These are phyloP conservation scores for Diaporthe humulicola DNA, from an alignment of 2,329 filamentous ascomycete genomes.

Conservation along the genomic window DNA sequence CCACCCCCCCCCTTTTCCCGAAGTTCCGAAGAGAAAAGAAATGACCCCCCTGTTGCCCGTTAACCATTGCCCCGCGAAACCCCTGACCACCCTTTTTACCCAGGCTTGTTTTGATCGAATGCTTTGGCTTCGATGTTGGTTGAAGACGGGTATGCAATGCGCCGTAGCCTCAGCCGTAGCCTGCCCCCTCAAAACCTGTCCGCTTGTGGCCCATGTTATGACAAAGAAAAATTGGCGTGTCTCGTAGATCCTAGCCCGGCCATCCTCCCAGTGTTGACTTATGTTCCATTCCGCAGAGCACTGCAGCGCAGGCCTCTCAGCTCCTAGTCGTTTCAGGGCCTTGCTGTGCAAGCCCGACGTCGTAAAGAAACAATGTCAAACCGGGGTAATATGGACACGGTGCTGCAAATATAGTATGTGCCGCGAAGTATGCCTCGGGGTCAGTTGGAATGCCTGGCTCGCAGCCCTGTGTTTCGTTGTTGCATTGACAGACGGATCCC, in stretches of 20 bases:
- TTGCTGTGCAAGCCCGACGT: slow-evolving; percentile 2
- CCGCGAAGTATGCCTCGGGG: neutral
- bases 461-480: neutral
- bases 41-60: slow-evolving; percentile 5
- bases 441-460: neutral
- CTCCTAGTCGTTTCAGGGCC: neutral
- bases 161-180: slow-evolving; percentile 13
- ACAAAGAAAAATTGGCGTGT: slow-evolving; percentile 25
- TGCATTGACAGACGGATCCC: neutral
- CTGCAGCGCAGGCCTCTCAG: neutral
- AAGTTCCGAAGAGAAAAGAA: slow-evolving; percentile 11
- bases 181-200: neutral
- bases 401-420: neutral
- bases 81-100: neutral
- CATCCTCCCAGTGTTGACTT: neutral
- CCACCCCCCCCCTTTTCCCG: slow-evolving; percentile 5
- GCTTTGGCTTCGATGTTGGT: neutral
- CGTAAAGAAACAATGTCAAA: neutral
- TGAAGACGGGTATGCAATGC: slow-evolving; percentile 1
- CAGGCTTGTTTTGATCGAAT: slow-evolving; percentile 14
- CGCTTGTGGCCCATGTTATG: slow-evolving; percentile 16
- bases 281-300: slow-evolving; percentile 37
- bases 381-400: neutral
- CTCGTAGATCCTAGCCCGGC: slow-evolving; percentile 29
- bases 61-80: slow-evolving; percentile 6